Conservation (phyloP, 2,329 filamentous ascomycete genomes). For the Hymenoscyphus scutula region DNA sequence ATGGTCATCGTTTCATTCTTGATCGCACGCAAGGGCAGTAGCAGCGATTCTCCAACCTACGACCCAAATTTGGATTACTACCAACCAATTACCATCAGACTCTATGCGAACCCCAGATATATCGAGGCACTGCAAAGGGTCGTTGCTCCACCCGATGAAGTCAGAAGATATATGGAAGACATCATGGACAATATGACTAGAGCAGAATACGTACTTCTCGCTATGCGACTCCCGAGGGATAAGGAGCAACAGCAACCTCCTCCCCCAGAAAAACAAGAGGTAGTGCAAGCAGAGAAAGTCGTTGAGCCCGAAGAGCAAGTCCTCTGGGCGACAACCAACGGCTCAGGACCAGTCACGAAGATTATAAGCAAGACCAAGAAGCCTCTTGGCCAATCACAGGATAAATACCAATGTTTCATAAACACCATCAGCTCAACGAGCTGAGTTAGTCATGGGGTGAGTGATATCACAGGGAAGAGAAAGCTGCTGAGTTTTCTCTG, state of each 20-base stretch:
- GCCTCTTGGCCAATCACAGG: conserved; percentile 43
- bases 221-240: conserved; percentile 60
- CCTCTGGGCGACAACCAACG: conserved; percentile 30
- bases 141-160: conserved; percentile 62
- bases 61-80: conserved; percentile 69
- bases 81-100: conserved; percentile 66
- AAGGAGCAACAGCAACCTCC: conserved; percentile 19
- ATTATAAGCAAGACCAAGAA: conserved; percentile 28
- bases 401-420: conserved; percentile 48
- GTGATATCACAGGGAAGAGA: no score
- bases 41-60: conserved; percentile 59
- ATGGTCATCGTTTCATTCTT: conserved; percentile 73
- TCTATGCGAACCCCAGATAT: conserved; percentile 54
- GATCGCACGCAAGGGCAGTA: conserved; percentile 69
- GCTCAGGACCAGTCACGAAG: conserved; percentile 14
- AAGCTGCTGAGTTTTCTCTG: no score
- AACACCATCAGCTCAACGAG: conserved; percentile 18
- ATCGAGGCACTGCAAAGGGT: conserved; percentile 60
- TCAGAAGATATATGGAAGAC: conserved; percentile 66
- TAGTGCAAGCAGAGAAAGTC: conserved; percentile 11
- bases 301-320: conserved; percentile 21
- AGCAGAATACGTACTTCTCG: conserved; percentile 64
- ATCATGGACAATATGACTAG: conserved; percentile 68
- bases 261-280: conserved; percentile 16
- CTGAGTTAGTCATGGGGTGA: neutral